Conservation (phyloP, 2,329 filamentous ascomycete species). For the Colletotrichum chlorophyti region DNA sequence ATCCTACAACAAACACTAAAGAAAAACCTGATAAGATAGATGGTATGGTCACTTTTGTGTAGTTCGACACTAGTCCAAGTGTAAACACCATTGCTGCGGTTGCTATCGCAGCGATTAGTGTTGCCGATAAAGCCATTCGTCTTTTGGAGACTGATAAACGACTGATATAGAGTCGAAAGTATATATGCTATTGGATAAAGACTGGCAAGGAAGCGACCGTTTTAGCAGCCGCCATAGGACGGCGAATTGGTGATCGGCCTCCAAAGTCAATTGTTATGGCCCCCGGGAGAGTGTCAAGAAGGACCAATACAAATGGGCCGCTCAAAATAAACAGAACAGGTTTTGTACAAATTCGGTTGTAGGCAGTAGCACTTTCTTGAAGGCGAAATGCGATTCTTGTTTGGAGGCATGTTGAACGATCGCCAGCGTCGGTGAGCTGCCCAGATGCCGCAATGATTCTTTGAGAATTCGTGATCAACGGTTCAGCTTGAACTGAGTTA, state of each 20-base stretch:
- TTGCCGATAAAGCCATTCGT: not conserved
- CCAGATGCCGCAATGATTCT: not conserved
- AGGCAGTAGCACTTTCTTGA: not conserved
- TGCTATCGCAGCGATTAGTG: not conserved
- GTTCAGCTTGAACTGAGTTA: not conserved
- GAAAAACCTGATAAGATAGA: too few relatives aligned
- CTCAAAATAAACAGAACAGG: not conserved
- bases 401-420: not conserved
- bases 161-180: not conserved
- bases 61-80: too few relatives aligned
- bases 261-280: too few relatives aligned
- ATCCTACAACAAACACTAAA: not conserved
- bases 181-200: not conserved
- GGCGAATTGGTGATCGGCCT: too few relatives aligned
- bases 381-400: not conserved
- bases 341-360: not conserved
- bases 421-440: not conserved
- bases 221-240: not conserved
- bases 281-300: too few relatives aligned
- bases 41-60: too few relatives aligned
- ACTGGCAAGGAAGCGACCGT: not conserved
- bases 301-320: not conserved
- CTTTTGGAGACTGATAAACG: too few relatives aligned
- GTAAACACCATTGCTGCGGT: too few relatives aligned
- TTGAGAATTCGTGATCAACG: not conserved